A percentile compares a stretch with the other conserved stretches of the same genome.
Evolutionary conservation across 2,329 filamentous ascomycete species (phyloP).

Genomic region (Apiospora kogelbergensis): DNA sequence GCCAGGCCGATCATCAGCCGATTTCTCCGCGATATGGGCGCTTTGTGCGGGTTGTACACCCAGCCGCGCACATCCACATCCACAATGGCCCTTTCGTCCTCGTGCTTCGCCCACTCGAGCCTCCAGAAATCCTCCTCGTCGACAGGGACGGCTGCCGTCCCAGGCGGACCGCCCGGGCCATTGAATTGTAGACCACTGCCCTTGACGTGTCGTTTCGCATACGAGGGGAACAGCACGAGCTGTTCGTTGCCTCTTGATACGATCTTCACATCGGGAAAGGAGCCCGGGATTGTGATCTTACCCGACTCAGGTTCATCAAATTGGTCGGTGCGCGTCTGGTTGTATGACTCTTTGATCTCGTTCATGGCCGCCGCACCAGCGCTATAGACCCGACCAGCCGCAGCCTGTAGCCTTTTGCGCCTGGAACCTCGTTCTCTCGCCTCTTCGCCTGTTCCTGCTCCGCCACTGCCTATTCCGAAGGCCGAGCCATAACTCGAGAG

Average conservation of each 20-base stretch:
- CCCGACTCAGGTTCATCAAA: constrained; percentile 33
- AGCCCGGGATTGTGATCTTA: constrained; percentile 62
- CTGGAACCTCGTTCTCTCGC: constrained; percentile 66
- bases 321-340: constrained; percentile 47
- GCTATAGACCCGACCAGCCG: constrained; percentile 58
- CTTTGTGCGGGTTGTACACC: constrained; percentile 85
- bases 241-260: constrained; percentile 80
- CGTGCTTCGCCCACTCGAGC: constrained; percentile 74
- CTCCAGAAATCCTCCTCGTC: constrained; percentile 74
- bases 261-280: constrained; percentile 84
- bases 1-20: constrained; percentile 84
- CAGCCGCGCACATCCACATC: constrained; percentile 95
- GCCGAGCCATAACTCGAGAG: constrained; percentile 29
- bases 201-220: constrained; percentile 72
- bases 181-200: constrained; percentile 29
- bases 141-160: constrained; percentile 41
- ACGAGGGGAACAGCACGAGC: constrained; percentile 94
- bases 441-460: constrained; percentile 31
- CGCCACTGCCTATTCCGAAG: constrained; percentile 19
- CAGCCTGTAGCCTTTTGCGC: constrained; percentile 72
- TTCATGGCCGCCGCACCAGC: constrained; percentile 57
- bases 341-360: constrained; percentile 60
- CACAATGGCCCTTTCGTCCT: constrained; percentile 82
- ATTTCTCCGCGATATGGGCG: constrained; percentile 84
- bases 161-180: constrained; percentile 36